phyloP scores from a whole-genome alignment of 1,284 basidiomycete species.

The Schizopora paradoxa region DNA sequence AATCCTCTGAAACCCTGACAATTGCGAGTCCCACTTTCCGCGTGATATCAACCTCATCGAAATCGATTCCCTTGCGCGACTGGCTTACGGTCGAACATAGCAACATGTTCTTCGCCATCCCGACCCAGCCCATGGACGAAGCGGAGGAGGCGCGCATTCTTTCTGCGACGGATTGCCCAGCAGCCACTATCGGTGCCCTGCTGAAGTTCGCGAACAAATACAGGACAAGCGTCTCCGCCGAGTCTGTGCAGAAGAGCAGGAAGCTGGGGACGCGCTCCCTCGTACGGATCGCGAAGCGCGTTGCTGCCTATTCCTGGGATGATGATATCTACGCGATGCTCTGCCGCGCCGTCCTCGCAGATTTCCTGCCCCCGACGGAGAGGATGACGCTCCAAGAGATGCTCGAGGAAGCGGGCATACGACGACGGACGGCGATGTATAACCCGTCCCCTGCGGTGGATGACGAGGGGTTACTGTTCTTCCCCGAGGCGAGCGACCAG shows the following conservation, averaged over 20 bases:
- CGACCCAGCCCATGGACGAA: slow-evolving; percentile 51
- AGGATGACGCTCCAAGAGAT: slow-evolving; percentile 48
- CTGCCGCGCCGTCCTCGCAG: slow-evolving; percentile 45
- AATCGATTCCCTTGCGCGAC: slow-evolving; percentile 54
- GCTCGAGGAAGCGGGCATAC: slow-evolving; percentile 46
- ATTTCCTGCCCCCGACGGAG: slow-evolving; percentile 57
- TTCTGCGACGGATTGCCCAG: slow-evolving; percentile 37
- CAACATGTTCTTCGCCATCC: slow-evolving; percentile 63
- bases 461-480: slow-evolving; percentile 35
- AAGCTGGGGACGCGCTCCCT: slow-evolving; percentile 57
- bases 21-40: slow-evolving; percentile 54
- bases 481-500: slow-evolving; percentile 37
- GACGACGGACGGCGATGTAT: slow-evolving; percentile 42
- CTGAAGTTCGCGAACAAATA: slow-evolving; percentile 53
- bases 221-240: slow-evolving; percentile 44
- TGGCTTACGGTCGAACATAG: slow-evolving; percentile 62
- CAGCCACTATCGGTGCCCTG: slow-evolving; percentile 30
- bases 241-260: slow-evolving; percentile 51
- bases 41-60: slow-evolving; percentile 55
- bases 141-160: slow-evolving; percentile 45
- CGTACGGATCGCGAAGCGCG: slow-evolving; percentile 46
- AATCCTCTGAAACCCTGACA: slow-evolving; percentile 38
- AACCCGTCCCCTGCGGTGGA: slow-evolving; percentile 41
- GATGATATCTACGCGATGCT: slow-evolving; percentile 43
- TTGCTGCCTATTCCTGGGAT: slow-evolving; percentile 41